Conservation (phyloP, 2,329 filamentous ascomycete species). For the Phyllosticta citrichinensis region DNA sequence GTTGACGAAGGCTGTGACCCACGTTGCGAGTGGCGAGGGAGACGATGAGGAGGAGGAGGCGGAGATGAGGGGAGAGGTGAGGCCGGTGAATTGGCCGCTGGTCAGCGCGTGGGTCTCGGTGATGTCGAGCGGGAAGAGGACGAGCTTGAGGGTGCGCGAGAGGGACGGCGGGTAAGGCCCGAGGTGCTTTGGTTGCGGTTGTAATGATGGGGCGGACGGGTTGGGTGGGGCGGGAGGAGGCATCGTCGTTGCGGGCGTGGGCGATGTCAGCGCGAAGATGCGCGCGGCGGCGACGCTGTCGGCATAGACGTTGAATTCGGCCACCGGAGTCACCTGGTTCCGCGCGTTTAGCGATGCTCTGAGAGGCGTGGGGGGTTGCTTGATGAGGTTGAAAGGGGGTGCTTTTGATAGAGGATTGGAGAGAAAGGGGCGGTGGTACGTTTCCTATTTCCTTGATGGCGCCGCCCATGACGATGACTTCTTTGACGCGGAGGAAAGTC, state of each 20-base stretch:
- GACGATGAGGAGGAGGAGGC: conserved; percentile 18
- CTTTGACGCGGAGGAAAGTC: conserved; percentile 78
- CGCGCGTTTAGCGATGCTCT: conserved; percentile 20
- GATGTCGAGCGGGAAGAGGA: conserved; percentile 40
- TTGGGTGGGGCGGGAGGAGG: conserved; percentile 57
- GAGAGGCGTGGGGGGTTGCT: conserved; percentile 26
- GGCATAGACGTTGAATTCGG: conserved; percentile 93
- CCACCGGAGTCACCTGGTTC: conserved; percentile 57
- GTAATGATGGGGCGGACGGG: conserved; percentile 6
- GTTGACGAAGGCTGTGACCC: conserved; percentile 35
- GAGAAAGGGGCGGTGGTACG: conserved; percentile 26
- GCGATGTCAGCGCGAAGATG: conserved; percentile 40
- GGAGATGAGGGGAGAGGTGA: conserved; percentile 17
- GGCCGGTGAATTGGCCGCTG: conserved; percentile 27
- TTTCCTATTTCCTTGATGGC: conserved; percentile 73
- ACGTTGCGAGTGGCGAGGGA: conserved; percentile 31
- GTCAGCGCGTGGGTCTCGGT: conserved; percentile 35
- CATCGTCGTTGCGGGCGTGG: conserved; percentile 66
- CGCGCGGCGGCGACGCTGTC: conserved; percentile 48
- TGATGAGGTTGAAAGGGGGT: conserved; percentile 28
- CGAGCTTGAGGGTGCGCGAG: conserved; percentile 32
- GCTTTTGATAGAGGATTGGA: conserved; percentile 16
- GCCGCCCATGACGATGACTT: conserved; percentile 93
- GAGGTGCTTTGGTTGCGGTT: conserved; percentile 15
- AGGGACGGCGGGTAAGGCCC: conserved; percentile 33